Evolutionary conservation across 495 filamentous ascomycete species (phyloP).

Genomic region (Choiromyces venosus): DNA sequence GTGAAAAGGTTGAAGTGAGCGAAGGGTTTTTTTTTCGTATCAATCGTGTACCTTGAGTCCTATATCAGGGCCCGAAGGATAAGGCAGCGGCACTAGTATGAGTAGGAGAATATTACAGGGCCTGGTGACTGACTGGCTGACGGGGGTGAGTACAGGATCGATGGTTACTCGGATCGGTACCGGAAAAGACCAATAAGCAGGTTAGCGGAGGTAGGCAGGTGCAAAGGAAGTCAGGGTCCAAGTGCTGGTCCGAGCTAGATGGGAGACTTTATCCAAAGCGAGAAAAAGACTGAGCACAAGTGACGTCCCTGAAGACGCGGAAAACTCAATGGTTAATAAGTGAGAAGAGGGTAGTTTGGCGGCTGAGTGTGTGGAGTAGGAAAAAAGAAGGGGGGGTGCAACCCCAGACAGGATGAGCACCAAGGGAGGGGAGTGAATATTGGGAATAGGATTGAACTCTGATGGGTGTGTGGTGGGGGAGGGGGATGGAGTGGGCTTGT

Average conservation of each 20-base stretch:
- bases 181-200: neutral
- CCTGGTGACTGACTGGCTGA: neutral
- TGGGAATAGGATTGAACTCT: too few species aligned
- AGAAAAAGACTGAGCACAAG: neutral
- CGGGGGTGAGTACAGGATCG: neutral
- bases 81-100: neutral
- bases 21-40: neutral
- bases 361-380: neutral
- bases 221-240: neutral
- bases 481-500: neutral
- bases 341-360: neutral
- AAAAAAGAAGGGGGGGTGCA: neutral
- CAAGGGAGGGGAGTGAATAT: too few species aligned
- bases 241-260: neutral
- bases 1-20: conserved; percentile 8
- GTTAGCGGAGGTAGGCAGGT: neutral
- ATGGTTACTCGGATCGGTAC: conserved; percentile 3
- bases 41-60: neutral
- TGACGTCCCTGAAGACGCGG: neutral
- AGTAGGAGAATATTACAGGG: neutral
- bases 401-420: neutral
- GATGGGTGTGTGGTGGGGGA: neutral
- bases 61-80: neutral
- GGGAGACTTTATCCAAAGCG: neutral
- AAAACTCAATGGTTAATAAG: neutral